Evolutionary conservation across 495 filamentous ascomycete species (phyloP), one percentile per base, ranked within the genome.

Genomic region (Penicillium simplicissimum): DNA sequence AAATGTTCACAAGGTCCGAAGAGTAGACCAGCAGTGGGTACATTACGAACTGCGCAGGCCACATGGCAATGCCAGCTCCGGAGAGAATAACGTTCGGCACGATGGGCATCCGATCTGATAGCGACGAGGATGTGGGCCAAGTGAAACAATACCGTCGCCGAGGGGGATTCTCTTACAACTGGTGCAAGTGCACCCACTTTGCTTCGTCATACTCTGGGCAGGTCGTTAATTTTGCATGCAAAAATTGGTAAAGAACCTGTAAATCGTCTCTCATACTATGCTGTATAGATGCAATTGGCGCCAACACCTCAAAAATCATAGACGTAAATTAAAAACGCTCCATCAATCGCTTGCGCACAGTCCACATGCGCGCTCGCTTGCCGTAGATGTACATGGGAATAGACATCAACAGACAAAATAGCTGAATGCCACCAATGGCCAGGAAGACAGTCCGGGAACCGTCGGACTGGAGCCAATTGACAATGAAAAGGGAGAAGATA

Each of bases 301-400:
- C 45, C 45, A 49, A 31, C 28, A 15, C 35, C 51, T 21, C 15
- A 4, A 53, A 45, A 31, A 37, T 25, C 36, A 61, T 40, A 15
- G 1, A 34, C 37, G 10, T 25, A 61, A 35, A 57, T 76, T 63
- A 95, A 59, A 94, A 94, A 62, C 85, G 89, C 79, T 96, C 93
- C 92, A 96, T 94, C 58, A 96, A 76, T 62, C 89, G 91, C 82
- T 84, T 90, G 51, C 92, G 80, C 31, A 92, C 91, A 0, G 95
- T 97, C 93, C 94, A 97, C 92, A 97, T 96, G n/a, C 95, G 82
- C 35, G 90, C 86, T 52, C 93, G 81, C 81, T 98, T 97, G 47
- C 95, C 95, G 63, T 87, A 97, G 35, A 98, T 91, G 71, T 97
- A 98, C 90, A 98, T 91, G 3, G 95, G 95, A 54, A 97, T 91